phyloP scores from a whole-genome alignment of 345 rosid species.

The Citrus medica region DNA sequence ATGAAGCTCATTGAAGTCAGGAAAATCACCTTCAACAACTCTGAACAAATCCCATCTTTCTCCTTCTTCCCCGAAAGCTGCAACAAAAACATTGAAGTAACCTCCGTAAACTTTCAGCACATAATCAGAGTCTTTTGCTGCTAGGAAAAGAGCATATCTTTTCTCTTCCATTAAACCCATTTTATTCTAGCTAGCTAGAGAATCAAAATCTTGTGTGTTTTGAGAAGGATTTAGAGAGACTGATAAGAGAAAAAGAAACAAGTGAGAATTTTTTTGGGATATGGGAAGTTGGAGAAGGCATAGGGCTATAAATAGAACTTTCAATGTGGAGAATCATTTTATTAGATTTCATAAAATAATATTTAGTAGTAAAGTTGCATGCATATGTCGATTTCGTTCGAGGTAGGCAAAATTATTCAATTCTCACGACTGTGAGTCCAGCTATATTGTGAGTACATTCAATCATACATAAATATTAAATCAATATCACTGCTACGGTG shows the following conservation, averaged over 20 bases:
- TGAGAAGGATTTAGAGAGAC: background rate
- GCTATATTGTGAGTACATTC: too few species aligned
- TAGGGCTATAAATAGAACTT: background rate
- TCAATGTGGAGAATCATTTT: background rate
- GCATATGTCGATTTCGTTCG: too few species aligned
- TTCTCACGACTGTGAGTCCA: too few species aligned
- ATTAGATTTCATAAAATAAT: background rate
- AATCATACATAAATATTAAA: too few species aligned
- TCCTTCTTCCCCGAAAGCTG: conserved; percentile 72
- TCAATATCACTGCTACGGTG: too few species aligned
- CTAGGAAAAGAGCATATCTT: conserved; percentile 56
- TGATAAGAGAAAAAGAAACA: background rate
- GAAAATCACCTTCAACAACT: conserved; percentile 81
- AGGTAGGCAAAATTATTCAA: too few species aligned
- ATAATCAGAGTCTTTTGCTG: conserved; percentile 74
- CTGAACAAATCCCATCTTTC: conserved; percentile 76
- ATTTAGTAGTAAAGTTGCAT: too few species aligned
- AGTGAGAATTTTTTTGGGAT: background rate
- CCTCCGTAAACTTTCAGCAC: conserved; percentile 72
- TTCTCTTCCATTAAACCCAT: conserved; percentile 23
- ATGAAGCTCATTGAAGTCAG: conserved; percentile 53
- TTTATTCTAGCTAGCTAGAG: background rate
- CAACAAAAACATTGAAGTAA: conserved; percentile 70
- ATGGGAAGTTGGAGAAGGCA: background rate
- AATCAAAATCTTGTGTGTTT: background rate